Percentiles rank a stretch among this genome's conserved stretches.
phyloP scores from a whole-genome alignment of 2,329 filamentous ascomycete species.

The Colletotrichum coccodes region DNA sequence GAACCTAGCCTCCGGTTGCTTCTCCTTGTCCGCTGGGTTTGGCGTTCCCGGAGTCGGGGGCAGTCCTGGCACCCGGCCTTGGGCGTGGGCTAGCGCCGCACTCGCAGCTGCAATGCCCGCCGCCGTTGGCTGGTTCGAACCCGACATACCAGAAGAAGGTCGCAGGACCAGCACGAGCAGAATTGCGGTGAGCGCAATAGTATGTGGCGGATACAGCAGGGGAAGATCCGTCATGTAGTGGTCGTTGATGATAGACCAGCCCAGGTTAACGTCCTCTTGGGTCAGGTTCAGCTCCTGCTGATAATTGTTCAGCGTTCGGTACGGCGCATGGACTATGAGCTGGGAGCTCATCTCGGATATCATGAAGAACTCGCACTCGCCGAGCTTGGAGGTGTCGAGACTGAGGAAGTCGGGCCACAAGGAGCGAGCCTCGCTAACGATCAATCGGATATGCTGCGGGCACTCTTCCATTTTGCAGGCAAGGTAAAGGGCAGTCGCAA shows the following conservation, averaged over 20 bases:
- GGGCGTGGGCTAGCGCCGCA: constrained; percentile 57
- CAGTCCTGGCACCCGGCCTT: constrained; percentile 27
- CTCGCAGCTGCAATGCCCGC: constrained; percentile 61
- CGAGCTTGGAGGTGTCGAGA: constrained; percentile 83
- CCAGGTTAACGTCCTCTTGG: constrained; percentile 81
- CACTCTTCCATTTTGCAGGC: constrained; percentile 99
- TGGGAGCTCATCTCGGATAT: constrained; percentile 93
- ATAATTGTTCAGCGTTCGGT: constrained; percentile 80
- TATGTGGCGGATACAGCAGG: constrained; percentile 84
- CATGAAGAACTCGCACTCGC: constrained; percentile 92
- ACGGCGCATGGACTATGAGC: constrained; percentile 90
- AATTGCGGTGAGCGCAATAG: constrained; percentile 87
- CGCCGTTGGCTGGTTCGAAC: constrained; percentile 45
- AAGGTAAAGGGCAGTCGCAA: constrained; percentile 93
- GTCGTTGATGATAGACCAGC: constrained; percentile 89
- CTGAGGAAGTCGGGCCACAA: constrained; percentile 84
- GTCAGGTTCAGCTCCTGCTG: constrained; percentile 76
- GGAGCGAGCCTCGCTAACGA: constrained; percentile 86
- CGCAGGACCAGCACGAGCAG: constrained; percentile 86
- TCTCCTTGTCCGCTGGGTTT: constrained; percentile 50
- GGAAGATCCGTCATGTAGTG: constrained; percentile 94
- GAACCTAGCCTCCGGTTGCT: constrained; percentile 64
- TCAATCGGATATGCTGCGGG: constrained; percentile 92
- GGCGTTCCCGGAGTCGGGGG: constrained; percentile 30
- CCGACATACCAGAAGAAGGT: constrained; percentile 54